Percentiles rank a stretch among this genome's conserved stretches.
Evolutionary conservation across 345 rosid species (phyloP).

Genomic region (Nephelium lappaceum): DNA sequence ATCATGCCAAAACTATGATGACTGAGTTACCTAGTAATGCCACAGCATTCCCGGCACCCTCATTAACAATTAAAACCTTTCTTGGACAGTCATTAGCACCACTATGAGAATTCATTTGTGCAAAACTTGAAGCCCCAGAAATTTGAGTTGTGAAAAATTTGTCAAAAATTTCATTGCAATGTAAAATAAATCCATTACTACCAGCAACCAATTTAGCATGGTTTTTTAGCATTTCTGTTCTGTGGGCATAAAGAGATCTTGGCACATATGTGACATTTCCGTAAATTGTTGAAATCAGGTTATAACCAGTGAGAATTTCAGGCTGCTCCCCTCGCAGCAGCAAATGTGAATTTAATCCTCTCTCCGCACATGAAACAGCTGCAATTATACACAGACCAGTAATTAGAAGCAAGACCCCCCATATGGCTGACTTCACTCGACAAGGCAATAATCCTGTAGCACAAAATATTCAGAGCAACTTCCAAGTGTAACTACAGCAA

Average conservation of each 20-base stretch:
- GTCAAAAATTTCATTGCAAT: slow-evolving; percentile 57
- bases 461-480: slow-evolving; percentile 10
- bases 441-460: slow-evolving; percentile 2
- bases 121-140: slow-evolving; percentile 22
- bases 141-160: slow-evolving; percentile 28
- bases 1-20: slow-evolving; percentile 2
- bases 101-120: slow-evolving; percentile 23
- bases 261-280: slow-evolving; percentile 72
- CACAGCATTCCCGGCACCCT: slow-evolving; percentile 81
- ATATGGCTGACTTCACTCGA: not conserved
- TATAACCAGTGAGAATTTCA: slow-evolving; percentile 76
- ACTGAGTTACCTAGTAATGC: slow-evolving; percentile 72
- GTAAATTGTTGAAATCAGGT: slow-evolving; percentile 69
- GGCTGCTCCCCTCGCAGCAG: slow-evolving; percentile 92
- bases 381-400: slow-evolving; percentile 28
- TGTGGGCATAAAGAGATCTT: slow-evolving; percentile 62
- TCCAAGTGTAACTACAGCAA: not conserved
- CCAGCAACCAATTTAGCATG: slow-evolving; percentile 66
- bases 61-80: slow-evolving; percentile 75
- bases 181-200: slow-evolving; percentile 42
- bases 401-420: slow-evolving; percentile 1
- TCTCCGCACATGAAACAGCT: slow-evolving; percentile 92
- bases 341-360: slow-evolving; percentile 80
- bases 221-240: slow-evolving; percentile 58
- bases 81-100: slow-evolving; percentile 23